Percentiles rank a stretch among this genome's conserved stretches.
These are phyloP conservation scores for Metschnikowia shivogae DNA, from an alignment of 805 yeast species.

Conservation along the genomic window DNA sequence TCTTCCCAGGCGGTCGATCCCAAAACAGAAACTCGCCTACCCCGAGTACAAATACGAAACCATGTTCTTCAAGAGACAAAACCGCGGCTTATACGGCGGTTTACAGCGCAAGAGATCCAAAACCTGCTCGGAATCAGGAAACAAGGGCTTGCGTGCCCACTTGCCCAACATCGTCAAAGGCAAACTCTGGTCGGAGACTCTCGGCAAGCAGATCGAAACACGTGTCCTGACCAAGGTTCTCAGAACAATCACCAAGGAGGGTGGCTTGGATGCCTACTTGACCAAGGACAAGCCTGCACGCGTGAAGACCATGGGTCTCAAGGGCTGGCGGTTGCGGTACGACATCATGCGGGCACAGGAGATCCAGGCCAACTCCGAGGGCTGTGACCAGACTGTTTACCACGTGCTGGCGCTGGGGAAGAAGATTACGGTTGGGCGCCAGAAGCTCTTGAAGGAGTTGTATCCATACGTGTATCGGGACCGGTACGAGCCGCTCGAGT, in stretches of 20 bases:
- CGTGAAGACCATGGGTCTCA: conserved; percentile 85
- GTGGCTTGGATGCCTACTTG: conserved; percentile 88
- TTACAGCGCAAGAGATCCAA: conserved; percentile 73
- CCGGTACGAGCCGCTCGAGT: conserved; percentile 41
- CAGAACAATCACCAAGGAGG: conserved; percentile 85
- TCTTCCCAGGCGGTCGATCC: conserved; percentile 19
- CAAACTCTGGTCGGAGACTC: conserved; percentile 78
- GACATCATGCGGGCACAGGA: conserved; percentile 51
- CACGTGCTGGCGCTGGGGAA: conserved; percentile 41
- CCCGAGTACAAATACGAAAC: conserved; percentile 60
- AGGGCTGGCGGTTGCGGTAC: conserved; percentile 88
- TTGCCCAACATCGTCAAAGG: conserved; percentile 75
- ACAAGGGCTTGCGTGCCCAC: conserved; percentile 71
- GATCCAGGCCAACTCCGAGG: conserved; percentile 36
- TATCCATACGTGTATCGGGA: conserved; percentile 47
- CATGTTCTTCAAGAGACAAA: conserved; percentile 72
- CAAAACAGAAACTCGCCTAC: conserved; percentile 11
- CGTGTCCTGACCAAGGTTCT: conserved; percentile 76
- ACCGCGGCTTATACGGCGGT: conserved; percentile 89
- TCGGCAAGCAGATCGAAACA: conserved; percentile 52
- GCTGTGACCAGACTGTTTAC: conserved; percentile 39
- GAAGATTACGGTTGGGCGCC: conserved; percentile 59
- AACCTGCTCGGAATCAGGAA: conserved; percentile 70
- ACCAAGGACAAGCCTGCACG: conserved; percentile 85
- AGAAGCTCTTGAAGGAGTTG: conserved; percentile 53